Conservation (phyloP, 495 filamentous ascomycete genomes). For the Hypoxylon intermedium region DNA sequence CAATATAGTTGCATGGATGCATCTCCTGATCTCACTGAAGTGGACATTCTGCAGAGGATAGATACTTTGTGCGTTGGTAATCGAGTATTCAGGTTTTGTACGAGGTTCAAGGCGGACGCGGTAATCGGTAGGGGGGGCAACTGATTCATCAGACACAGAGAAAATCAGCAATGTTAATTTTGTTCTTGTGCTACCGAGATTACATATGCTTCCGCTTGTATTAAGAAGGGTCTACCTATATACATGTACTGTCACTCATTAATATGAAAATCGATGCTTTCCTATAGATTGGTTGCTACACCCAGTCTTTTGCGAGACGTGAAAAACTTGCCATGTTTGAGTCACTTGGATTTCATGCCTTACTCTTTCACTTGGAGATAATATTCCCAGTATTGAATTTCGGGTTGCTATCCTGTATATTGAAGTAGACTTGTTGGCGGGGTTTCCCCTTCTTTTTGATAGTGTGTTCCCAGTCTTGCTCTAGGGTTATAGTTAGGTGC, state of each 20-base stretch:
- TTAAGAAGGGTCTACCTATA: constrained; percentile 38
- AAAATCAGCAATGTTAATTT: constrained; percentile 34
- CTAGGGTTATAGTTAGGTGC: no score
- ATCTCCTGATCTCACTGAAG: constrained; percentile 40
- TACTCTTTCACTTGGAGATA: no score
- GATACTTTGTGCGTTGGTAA: constrained; percentile 44
- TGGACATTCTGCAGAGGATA: constrained; percentile 44
- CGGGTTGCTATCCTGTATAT: no score
- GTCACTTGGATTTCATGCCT: not conserved
- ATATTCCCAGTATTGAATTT: no score
- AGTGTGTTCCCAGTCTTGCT: no score
- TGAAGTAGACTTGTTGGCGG: no score
- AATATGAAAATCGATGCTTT: constrained; percentile 21
- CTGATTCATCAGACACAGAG: constrained; percentile 7
- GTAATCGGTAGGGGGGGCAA: constrained; percentile 15
- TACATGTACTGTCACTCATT: constrained; percentile 4
- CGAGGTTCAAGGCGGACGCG: constrained; percentile 26
- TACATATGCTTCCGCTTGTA: constrained; percentile 42
- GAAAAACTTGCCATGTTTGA: not conserved
- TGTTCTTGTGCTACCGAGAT: constrained; percentile 38
- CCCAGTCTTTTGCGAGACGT: not conserved
- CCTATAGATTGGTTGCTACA: not conserved
- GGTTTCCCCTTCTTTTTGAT: no score
- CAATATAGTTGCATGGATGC: constrained; percentile 44
- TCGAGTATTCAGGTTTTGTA: constrained; percentile 43